Conservation (phyloP, 1,139 yeast genomes). For the Waltiozyma sp. region DNA sequence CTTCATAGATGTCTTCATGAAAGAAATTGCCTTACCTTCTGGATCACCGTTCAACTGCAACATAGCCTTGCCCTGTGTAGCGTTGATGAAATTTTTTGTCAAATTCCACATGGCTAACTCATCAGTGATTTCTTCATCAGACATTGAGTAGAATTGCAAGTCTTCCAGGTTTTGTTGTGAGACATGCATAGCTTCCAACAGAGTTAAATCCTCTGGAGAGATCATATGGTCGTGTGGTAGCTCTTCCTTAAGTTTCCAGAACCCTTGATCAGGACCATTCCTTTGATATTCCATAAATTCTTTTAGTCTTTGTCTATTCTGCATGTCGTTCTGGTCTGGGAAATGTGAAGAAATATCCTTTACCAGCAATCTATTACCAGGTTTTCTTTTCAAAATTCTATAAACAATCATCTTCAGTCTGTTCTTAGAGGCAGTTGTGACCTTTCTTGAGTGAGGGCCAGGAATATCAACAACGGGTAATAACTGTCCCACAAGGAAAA, state of each 20-base stretch:
- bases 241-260: conserved; percentile 81
- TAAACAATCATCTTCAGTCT: conserved; percentile 89
- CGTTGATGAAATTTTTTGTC: conserved; percentile 79
- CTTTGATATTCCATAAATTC: conserved; percentile 98
- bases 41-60: conserved; percentile 93
- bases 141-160: conserved; percentile 36
- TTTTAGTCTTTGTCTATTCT: conserved; percentile 85
- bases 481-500: conserved; percentile 85
- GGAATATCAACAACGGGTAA: conserved; percentile 93
- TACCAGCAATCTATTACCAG: conserved; percentile 68
- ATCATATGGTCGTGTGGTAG: conserved; percentile 76
- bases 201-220: conserved; percentile 81
- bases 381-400: conserved; percentile 71
- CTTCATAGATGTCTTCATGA: conserved; percentile 85
- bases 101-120: conserved; percentile 92
- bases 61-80: conserved; percentile 97
- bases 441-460: conserved; percentile 95
- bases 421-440: conserved; percentile 85
- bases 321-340: conserved; percentile 97
- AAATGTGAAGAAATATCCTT: conserved; percentile 86
- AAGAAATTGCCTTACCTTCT: conserved; percentile 85
- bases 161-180: conserved; percentile 83
- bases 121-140: conserved; percentile 51
- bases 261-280: conserved; percentile 90
- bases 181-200: conserved; percentile 86